Base-by-base conservation (phyloP, 2,329 filamentous ascomycete species). In the Fusarium duplospermum region DNA sequence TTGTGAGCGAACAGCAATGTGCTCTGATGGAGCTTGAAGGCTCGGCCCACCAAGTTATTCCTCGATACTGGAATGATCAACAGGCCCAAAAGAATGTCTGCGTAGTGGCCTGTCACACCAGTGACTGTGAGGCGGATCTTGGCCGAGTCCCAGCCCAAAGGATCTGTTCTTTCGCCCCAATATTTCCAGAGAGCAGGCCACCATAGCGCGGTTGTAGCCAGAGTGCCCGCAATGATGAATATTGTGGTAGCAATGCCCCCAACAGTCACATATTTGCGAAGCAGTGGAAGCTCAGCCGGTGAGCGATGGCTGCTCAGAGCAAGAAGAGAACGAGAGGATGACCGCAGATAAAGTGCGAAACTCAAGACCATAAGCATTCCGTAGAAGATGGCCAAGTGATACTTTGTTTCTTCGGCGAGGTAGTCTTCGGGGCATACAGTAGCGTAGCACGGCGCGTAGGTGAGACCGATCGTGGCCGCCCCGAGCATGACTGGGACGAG, bases 91-190 rank as follows among this genome's bases (percentile, higher is more conserved):
- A 67, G 50, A 33, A 70, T 63, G 14, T 67, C 67, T 4, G 67
- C 67, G 29, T 67, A 70, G 33, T 70, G 64, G 8, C 64, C 67
- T 11, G 59, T 67, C 3, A 70, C 67, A 3, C 67, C 59, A 4
- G 59, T 67, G 29, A 54, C 35, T 4, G 64, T 67, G 40, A 70
- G 67, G 4, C 42, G 59, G 18, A 45, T 54, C 45, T 70, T 70
- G 18, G 67, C 64, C 6, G 60, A 57, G 14, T 31, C 52, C 67
- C 67, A 67, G 6, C 20, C 64, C n/a, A 70, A 22, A n/a, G 67
- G 64, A 36, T 70, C 59, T 35, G 60, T 60, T 35, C 65, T 70
- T 2, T 38, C 42, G 13, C 59, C 63, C 67, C 67, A 70, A 29
- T 47, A 70, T 6, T 56, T 36, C 20, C 45, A 35, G 11, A 64